phyloP scores from a whole-genome alignment of 2,329 filamentous ascomycete genomes.

The Botrytis galanthina region DNA sequence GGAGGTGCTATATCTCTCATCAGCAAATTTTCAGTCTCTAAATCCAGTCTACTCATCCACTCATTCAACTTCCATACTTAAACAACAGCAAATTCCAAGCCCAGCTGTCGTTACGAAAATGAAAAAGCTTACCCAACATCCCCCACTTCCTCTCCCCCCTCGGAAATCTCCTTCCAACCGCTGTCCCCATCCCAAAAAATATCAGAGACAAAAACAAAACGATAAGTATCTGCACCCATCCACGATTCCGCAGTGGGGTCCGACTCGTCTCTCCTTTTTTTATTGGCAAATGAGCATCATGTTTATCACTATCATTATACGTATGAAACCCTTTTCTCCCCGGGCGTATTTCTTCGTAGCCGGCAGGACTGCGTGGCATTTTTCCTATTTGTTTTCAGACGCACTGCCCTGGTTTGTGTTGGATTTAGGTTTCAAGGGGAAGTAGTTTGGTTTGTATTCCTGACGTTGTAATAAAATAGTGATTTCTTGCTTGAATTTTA shows the following conservation, averaged over 20 bases:
- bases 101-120: neutral
- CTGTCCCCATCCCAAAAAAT: neutral
- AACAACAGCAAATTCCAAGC: neutral
- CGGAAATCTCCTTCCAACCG: neutral
- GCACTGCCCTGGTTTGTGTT: neutral
- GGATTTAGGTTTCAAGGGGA: neutral
- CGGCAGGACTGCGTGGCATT: neutral
- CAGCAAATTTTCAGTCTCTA: neutral
- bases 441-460: neutral
- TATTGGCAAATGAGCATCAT: accelerated
- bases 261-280: neutral
- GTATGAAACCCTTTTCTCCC: neutral
- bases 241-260: neutral
- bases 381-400: neutral
- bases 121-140: neutral
- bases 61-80: neutral
- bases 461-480: neutral
- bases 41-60: neutral
- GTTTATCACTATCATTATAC: neutral
- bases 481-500: neutral
- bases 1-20: conserved; percentile 2
- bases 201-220: neutral
- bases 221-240: conserved; percentile 4
- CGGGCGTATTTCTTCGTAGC: neutral
- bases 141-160: neutral